Conservation (phyloP, 2,329 filamentous ascomycete species). For the Fusarium mexicanum region DNA sequence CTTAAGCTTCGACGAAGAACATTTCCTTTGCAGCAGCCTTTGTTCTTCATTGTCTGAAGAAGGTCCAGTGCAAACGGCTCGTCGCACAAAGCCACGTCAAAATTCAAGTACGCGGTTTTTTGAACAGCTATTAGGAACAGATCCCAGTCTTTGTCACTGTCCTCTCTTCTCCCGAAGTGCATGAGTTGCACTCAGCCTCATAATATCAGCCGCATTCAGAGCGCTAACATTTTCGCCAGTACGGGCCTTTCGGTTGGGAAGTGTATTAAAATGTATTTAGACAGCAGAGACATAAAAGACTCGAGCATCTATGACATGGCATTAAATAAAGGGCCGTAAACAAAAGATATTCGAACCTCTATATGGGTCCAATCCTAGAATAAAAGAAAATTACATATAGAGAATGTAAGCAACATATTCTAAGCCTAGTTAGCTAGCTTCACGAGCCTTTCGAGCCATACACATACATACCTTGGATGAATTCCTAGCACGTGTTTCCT, state of each 20-base stretch:
- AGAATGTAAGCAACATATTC: accelerated
- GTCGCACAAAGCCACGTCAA: too few relatives aligned
- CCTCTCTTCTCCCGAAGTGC: neutral
- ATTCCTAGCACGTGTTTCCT: accelerated
- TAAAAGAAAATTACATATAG: accelerated
- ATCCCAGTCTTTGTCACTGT: accelerated
- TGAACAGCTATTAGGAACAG: too few relatives aligned
- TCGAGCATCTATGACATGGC: accelerated
- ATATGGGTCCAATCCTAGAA: accelerated
- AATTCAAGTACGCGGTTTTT: too few relatives aligned
- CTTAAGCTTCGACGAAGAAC: too few relatives aligned
- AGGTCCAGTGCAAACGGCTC: too few relatives aligned
- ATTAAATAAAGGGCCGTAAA: accelerated
- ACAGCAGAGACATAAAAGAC: accelerated
- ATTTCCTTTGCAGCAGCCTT: too few relatives aligned
- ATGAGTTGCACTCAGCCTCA: accelerated
- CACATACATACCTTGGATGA: accelerated
- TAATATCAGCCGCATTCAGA: accelerated
- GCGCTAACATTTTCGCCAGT: neutral
- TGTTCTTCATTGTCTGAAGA: too few relatives aligned
- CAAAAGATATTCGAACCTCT: accelerated
- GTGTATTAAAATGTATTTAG: accelerated
- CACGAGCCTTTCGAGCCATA: accelerated
- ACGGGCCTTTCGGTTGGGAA: accelerated
- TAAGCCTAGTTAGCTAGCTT: accelerated